Base-by-base conservation (phyloP, 2,329 filamentous ascomycete species). In the Sporothrix mexicana region DNA sequence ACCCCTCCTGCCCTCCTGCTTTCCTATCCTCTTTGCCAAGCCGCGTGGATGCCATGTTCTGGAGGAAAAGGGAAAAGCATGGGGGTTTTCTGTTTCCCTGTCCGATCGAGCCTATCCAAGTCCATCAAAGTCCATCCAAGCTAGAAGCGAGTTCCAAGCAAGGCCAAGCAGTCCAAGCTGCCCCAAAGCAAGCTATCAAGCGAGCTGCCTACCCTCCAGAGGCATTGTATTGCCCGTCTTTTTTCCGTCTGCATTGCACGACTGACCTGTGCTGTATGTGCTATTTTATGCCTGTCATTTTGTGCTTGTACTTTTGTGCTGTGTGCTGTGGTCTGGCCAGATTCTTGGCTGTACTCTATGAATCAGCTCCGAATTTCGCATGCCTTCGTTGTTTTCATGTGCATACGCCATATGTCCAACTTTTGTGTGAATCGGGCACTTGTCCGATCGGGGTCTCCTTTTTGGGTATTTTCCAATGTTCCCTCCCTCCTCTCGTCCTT, bases 81-180 rank as follows among this genome's bases (percentile, higher is more conserved):
- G 41, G 57, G 30, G 57, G 41, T 25, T 47, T 66, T 55, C 8
- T 12, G 61, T 43, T 62, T 62, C 41, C 61, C 47, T 47, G 61
- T 41, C 9, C 41, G 61, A 66, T 66, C 41, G 61, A 66, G 20
- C 41, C 41, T 25, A 25, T 66, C 41, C 61, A 25, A 25, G 51
- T 17, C 47, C n/a, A 51, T 55, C 51, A n/a, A 55, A 25, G 51
- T 10, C 51, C 20, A 36, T 36, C 30, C 30, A 36, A 36, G 30
- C 30, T 36, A 4, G 30, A 36, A 36, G 30, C 30, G 30, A 36
- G 30, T 36, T 36, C 30, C 30, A 36, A 36, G 30, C 30, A 36
- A 4, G 7, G 5, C 30, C 30, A 36, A 36, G 7, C 30, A 36
- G 30, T 36, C 30, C 7, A 36, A 36, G 30, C 30, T 36, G 30